Percentiles rank a stretch among this genome's conserved stretches.
phyloP scores from a whole-genome alignment of 352 stramenopile genomes.

The Globisporangium camurandrum region DNA sequence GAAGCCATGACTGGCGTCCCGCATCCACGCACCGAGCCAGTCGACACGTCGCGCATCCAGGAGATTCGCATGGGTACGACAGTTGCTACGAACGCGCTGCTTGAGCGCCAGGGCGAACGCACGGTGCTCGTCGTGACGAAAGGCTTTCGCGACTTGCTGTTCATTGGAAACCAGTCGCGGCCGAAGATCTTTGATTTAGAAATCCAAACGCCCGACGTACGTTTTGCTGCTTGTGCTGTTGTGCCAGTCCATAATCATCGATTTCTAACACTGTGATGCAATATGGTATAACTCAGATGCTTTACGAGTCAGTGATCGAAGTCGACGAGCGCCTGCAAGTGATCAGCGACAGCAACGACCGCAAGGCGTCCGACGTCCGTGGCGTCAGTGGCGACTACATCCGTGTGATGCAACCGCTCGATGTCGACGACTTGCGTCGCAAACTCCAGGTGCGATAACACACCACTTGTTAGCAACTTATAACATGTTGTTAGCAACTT shows the following conservation, averaged over 20 bases:
- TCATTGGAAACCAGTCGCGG: constrained; percentile 98
- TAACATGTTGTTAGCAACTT: not conserved
- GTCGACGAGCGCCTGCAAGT: constrained; percentile 96
- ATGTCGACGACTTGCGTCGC: constrained; percentile 65
- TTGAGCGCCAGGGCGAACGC: constrained; percentile 94
- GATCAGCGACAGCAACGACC: constrained; percentile 58
- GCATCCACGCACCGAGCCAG: constrained; percentile 73
- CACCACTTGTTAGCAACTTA: not conserved
- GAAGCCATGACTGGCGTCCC: constrained; percentile 87
- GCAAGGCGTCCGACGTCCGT: constrained; percentile 45
- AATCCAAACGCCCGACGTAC: constrained; percentile 87
- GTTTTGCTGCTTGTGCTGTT: not conserved
- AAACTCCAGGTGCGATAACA: constrained; percentile 62
- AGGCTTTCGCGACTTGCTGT: constrained; percentile 94
- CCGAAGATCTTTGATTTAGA: constrained; percentile 96
- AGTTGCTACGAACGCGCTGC: constrained; percentile 98
- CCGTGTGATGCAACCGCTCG: constrained; percentile 69
- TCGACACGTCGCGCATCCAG: constrained; percentile 90
- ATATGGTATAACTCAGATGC: constrained; percentile 42
- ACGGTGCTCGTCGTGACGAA: constrained; percentile 94
- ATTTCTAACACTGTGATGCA: constrained; percentile 4
- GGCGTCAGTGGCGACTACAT: constrained; percentile 89
- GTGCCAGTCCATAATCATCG: no score
- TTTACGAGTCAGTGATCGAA: constrained; percentile 97
- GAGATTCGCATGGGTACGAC: constrained; percentile 97